Conservation (phyloP, 2,329 filamentous ascomycete genomes). For the Trichoderma oligosporum region DNA sequence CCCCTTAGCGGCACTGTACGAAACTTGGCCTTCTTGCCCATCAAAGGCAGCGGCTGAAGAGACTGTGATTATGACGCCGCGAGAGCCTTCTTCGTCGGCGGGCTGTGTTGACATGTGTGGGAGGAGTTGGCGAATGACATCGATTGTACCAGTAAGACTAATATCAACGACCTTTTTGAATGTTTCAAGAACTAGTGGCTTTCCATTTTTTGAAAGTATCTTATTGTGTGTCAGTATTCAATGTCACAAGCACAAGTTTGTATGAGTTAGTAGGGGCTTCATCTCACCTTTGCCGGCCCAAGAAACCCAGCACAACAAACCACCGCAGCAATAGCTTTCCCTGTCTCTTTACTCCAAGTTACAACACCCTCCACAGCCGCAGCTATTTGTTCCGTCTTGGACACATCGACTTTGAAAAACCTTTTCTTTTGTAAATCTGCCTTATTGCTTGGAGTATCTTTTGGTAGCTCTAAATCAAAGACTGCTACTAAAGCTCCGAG, state of each 20-base stretch:
- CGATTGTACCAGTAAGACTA: slow-evolving; percentile 1
- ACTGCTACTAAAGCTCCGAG: slow-evolving; percentile 1
- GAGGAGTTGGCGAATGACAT: slow-evolving; percentile 1
- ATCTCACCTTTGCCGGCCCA: neutral
- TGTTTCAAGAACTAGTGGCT: neutral
- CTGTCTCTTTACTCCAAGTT: neutral
- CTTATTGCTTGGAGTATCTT: neutral
- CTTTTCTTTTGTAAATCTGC: neutral
- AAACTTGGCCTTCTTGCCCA: neutral
- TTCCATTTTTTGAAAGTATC: neutral
- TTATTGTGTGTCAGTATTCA: no score
- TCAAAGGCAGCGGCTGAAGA: neutral
- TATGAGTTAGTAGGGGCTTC: no score
- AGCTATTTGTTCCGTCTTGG: neutral
- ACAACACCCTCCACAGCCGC: neutral
- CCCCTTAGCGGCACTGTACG: neutral
- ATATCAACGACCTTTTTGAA: slow-evolving; percentile 8
- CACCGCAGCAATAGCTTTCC: neutral
- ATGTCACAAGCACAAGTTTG: no score
- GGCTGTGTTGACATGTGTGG: slow-evolving; percentile 1
- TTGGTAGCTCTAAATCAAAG: neutral
- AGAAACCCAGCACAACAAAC: neutral
- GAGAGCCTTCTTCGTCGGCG: neutral
- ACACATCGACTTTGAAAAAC: neutral
- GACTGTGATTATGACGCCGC: slow-evolving; percentile 1